Percentiles rank a stretch among this genome's conserved stretches.
Evolutionary conservation across 257 asterid species (phyloP).

Genomic region (Solanum chiquidenum): DNA sequence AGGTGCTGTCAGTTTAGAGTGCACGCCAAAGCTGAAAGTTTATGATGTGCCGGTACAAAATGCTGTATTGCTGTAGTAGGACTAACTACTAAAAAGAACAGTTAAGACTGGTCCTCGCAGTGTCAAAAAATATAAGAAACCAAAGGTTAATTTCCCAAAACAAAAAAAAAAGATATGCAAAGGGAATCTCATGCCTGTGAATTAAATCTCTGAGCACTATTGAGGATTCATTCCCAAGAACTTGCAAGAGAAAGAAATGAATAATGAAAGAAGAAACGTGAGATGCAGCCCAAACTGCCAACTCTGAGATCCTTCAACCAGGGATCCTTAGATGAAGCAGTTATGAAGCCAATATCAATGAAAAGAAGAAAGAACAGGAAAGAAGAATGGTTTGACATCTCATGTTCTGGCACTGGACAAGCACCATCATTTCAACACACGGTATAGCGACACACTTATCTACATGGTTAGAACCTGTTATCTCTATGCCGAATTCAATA

Average conservation of each 20-base stretch:
- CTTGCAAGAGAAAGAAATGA: neutral
- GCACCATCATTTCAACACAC: neutral
- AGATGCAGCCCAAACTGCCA: neutral
- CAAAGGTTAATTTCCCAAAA: neutral
- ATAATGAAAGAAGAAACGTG: neutral
- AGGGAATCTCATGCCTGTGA: neutral
- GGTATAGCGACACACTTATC: neutral
- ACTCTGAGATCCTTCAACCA: neutral
- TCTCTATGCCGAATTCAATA: neutral
- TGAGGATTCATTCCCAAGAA: neutral
- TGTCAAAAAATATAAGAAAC: neutral
- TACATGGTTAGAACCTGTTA: neutral
- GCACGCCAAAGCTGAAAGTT: neutral
- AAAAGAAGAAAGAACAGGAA: neutral
- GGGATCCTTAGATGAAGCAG: neutral
- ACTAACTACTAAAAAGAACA: neutral
- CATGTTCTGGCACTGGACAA: neutral
- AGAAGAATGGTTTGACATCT: neutral
- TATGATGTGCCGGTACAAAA: neutral
- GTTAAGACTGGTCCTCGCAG: neutral
- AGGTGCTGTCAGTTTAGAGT: neutral
- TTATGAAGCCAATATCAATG: neutral
- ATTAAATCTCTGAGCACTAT: neutral
- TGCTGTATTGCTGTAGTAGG: neutral
- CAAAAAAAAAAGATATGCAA: neutral